phyloP scores from a whole-genome alignment of 2,329 filamentous ascomycete species.

The Acephala macrosclerotiorum region DNA sequence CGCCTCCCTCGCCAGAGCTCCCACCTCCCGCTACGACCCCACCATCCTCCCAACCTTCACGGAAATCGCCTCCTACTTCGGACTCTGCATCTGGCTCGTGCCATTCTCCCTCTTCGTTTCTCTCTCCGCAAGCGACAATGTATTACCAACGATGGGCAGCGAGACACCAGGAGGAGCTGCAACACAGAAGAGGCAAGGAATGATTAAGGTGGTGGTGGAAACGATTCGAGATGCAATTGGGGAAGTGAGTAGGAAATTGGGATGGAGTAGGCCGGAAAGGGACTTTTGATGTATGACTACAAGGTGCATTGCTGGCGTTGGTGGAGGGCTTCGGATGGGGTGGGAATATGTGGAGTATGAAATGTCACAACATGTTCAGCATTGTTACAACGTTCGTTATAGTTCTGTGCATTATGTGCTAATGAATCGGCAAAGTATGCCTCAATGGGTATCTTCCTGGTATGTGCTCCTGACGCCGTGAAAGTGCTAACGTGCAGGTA shows the following conservation, averaged over 20 bases:
- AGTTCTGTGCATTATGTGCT: conserved; percentile 21
- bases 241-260: conserved; percentile 38
- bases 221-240: conserved; percentile 60
- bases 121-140: conserved; percentile 91
- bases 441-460: conserved; percentile 35
- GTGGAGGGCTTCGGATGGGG: conserved; percentile 2
- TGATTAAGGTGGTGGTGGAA: conserved; percentile 72
- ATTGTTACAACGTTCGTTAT: not conserved
- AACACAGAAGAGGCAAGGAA: conserved; percentile 63
- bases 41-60: conserved; percentile 80
- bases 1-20: conserved; percentile 62
- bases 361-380: conserved; percentile 1
- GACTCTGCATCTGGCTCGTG: conserved; percentile 94
- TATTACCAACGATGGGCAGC: conserved; percentile 89
- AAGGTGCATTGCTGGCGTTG: conserved; percentile 22
- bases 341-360: conserved; percentile 14
- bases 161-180: conserved; percentile 59
- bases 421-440: conserved; percentile 25
- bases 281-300: conserved; percentile 33
- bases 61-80: conserved; percentile 95
- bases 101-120: conserved; percentile 96
- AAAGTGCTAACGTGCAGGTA: conserved; percentile 29
- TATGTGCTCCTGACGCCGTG: conserved; percentile 22
- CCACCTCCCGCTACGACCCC: conserved; percentile 68
- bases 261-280: conserved; percentile 42